Evolutionary conservation across 2,329 filamentous ascomycete genomes (phyloP), one percentile per base, ranked within the genome.

Genomic region (Pestalotiopsis sp.): DNA sequence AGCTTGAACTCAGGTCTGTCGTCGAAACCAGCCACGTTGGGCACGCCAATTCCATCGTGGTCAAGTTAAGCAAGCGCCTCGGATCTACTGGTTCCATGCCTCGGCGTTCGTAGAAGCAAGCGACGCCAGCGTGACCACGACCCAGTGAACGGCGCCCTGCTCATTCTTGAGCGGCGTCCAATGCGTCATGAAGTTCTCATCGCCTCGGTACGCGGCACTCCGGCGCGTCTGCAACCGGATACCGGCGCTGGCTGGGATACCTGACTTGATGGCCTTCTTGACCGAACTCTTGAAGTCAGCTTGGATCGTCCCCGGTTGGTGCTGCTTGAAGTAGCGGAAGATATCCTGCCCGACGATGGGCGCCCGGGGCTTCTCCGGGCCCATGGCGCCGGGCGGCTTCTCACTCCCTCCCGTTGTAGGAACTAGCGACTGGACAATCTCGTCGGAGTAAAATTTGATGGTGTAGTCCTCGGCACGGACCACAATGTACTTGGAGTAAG

Each of bases 171-270:
- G 52, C 30, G 72, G 72, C 26, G 72, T 73, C 71, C 71, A 73
- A 65, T 73, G 71, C 17, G 68, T 65, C 48, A 69, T 55, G 44
- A 73, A 73, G 11, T 65, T 66, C 70, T 73, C 72, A 55, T 75
- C 74, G 26, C 72, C 72, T 52, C 74, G 69, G 58, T 75, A 75
- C 13, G 71, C 48, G 30, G 72, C 73, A 40, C 71, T 74, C 39
- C 73, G 71, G 39, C 69, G 67, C 6, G 73, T 75, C 69, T 75
- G 73, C 26, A 76, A 67, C 3, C 74, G 73, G 22, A 76, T 57
- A 22, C 73, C 71, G 1, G 72, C 67, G 44, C 73, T 74, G 64
- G 76, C 71, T n/a, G 81, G 79, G 26, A 72, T 72, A 64, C 80
- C 79, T 26, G 71, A 72, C 44, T 58, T 64, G 35, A 68, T 40